Base-by-base conservation (phyloP, 306 rosid species). In the Inga oerstediana region DNA sequence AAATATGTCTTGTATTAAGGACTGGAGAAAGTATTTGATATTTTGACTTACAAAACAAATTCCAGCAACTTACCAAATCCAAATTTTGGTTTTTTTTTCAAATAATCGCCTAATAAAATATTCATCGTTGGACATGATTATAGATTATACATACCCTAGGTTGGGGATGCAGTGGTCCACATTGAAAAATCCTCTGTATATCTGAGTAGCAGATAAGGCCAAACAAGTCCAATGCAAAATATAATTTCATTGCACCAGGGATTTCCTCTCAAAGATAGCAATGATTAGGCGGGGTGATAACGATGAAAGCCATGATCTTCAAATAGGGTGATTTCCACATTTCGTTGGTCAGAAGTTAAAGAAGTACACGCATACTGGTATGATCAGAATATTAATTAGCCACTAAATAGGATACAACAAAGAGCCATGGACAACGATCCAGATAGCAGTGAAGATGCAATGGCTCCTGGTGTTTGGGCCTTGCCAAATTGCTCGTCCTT, bases 341-440 rank as follows among this genome's bases (percentile, higher is more conserved):
- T 77, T 72, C 41, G 65, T 52, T 3, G 15, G 30, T 10, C 35
- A 45, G 32, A 80, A 78, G 27, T 67, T 16, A 37, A 72, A 85
- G 61, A 48, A 46, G 12, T 62, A 30, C 27, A 20, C 27, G 2
- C 32, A 24, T 24, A 68, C 32, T 37, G 7, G 35, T n/a, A 49
- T 34, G 20, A 71, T 14, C n/a, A 48, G 37, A 8, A 58, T 72
- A 62, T 69, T 20, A 74, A 86, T 19, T 1, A 48, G 51, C 24
- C 65, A 16, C 72, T 34, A 24, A 79, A 48, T 15, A 87, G 97
- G 98, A 93, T 95, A 95, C 99, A 93, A 80, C 99, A 96, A 54
- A 96, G 93, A 27, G 97, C 98, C 98, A 88, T 93, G 68, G 98
- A 93, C 86, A 96, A 86, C 5, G 99, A 89, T 22, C 99, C 98